These are phyloP conservation scores for Catharanthus roseus DNA, from an alignment of 257 asterid species.

Conservation along the genomic window DNA sequence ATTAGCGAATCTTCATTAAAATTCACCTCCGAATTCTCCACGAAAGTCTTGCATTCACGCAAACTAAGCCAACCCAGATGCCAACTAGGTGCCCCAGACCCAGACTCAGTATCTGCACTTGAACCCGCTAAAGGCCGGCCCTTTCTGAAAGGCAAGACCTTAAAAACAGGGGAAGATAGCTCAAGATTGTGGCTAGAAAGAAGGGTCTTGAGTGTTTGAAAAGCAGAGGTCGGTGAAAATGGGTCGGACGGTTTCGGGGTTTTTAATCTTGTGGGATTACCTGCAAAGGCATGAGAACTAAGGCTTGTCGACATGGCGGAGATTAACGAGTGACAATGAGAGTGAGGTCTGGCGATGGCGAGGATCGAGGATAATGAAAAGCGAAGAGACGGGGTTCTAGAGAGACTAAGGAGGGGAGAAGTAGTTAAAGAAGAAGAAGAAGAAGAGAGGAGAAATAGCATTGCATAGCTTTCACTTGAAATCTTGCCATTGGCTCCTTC, in stretches of 20 bases:
- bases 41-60: constrained; percentile 51
- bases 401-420: constrained; percentile 15
- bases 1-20: constrained; percentile 66
- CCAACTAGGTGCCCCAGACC: constrained; percentile 51
- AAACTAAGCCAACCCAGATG: constrained; percentile 76
- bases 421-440: constrained; percentile 13
- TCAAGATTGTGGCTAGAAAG: constrained; percentile 36
- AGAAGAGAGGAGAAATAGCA: constrained; percentile 23
- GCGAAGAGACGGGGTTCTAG: constrained; percentile 7
- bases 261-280: constrained; percentile 54
- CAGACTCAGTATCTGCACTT: constrained; percentile 14
- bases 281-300: constrained; percentile 64
- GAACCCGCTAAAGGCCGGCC: constrained; percentile 82
- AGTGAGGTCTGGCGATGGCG: background rate
- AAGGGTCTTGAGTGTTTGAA: constrained; percentile 58
- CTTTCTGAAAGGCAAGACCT: constrained; percentile 73
- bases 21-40: constrained; percentile 54
- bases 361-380: background rate
- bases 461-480: constrained; percentile 12
- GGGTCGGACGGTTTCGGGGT: constrained; percentile 66
- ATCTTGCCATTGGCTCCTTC: background rate
- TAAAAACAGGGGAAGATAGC: constrained; percentile 56
- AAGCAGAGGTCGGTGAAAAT: constrained; percentile 65
- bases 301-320: constrained; percentile 37
- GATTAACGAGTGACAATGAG: background rate